These are phyloP conservation scores for Nannizzia gypsea DNA, from an alignment of 2,329 filamentous ascomycete genomes.

Conservation along the genomic window DNA sequence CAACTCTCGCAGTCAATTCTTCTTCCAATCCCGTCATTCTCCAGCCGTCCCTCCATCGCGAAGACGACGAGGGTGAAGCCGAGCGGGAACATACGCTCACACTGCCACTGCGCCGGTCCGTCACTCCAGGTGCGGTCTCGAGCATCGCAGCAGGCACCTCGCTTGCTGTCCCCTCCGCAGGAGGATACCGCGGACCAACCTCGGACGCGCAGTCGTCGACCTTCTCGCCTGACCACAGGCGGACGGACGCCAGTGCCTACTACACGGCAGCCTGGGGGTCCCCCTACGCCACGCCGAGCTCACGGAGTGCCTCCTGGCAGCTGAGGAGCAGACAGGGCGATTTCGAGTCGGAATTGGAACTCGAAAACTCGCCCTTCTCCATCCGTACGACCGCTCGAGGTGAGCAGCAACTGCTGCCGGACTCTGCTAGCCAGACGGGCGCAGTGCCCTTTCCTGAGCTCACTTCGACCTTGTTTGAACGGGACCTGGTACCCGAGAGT, in stretches of 20 bases:
- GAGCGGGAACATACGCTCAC: conserved; percentile 14
- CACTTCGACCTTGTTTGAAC: conserved; percentile 20
- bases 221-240: conserved; percentile 32
- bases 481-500: conserved; percentile 14
- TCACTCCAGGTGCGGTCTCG: conserved; percentile 26
- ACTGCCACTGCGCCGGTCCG: conserved; percentile 24
- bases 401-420: neutral
- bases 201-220: conserved; percentile 25
- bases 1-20: conserved; percentile 27
- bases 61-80: conserved; percentile 18
- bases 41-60: conserved; percentile 20
- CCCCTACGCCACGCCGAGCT: conserved; percentile 60
- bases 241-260: conserved; percentile 41
- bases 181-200: conserved; percentile 18
- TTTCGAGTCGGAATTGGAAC: conserved; percentile 20
- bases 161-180: conserved; percentile 7
- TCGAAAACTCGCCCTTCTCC: conserved; percentile 26
- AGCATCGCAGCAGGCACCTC: conserved; percentile 26
- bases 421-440: neutral
- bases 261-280: conserved; percentile 84
- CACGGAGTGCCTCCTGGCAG: conserved; percentile 30
- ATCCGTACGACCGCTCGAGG: conserved; percentile 16
- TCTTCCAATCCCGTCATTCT: conserved; percentile 26
- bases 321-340: conserved; percentile 37
- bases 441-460: conserved; percentile 8